Percentiles rank a stretch among this genome's conserved stretches.
Evolutionary conservation across 192 early-diverging fungal species (phyloP).

Genomic region (Dimargaris cristalligena): DNA sequence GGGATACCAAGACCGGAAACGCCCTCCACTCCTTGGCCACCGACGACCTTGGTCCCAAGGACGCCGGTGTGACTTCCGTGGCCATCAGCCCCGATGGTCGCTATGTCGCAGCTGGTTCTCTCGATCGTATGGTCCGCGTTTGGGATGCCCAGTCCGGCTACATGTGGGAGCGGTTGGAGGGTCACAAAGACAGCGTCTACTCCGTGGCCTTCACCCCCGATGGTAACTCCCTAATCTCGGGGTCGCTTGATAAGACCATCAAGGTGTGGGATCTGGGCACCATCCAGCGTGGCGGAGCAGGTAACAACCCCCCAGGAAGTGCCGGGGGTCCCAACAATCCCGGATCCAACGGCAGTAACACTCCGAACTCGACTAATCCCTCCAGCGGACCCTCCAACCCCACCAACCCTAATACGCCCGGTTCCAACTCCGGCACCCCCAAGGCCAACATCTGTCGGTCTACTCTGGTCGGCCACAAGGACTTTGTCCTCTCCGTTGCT

Average conservation of each 20-base stretch:
- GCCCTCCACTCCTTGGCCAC: slow-evolving; percentile 56
- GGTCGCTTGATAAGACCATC: slow-evolving; percentile 80
- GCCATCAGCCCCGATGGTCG: slow-evolving; percentile 80
- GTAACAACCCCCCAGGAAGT: not conserved
- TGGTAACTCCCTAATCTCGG: slow-evolving; percentile 77
- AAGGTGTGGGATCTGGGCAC: slow-evolving; percentile 77
- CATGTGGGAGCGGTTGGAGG: slow-evolving; percentile 78
- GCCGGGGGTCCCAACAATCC: no score
- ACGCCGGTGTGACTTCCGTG: slow-evolving; percentile 89
- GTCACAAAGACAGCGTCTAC: slow-evolving; percentile 92
- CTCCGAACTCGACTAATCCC: no score
- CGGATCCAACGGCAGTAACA: no score
- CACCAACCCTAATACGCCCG: no score
- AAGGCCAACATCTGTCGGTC: slow-evolving; percentile 22
- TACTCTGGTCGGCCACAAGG: slow-evolving; percentile 52
- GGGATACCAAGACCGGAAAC: slow-evolving; percentile 67
- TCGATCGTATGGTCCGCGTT: slow-evolving; percentile 84
- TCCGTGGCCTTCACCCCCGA: slow-evolving; percentile 89
- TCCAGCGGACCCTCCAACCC: no score
- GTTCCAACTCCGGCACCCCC: slow-evolving; percentile 14
- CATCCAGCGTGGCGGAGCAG: slow-evolving; percentile 37
- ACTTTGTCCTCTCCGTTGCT: slow-evolving; percentile 94
- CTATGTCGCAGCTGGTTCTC: slow-evolving; percentile 72
- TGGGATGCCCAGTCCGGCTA: slow-evolving; percentile 73
- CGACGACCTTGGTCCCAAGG: slow-evolving; percentile 63